A percentile compares a stretch with the other conserved stretches of the same genome.
Evolutionary conservation across 371 early-diverging fungal species (phyloP).

Genomic region (Blakeslea trispora): DNA sequence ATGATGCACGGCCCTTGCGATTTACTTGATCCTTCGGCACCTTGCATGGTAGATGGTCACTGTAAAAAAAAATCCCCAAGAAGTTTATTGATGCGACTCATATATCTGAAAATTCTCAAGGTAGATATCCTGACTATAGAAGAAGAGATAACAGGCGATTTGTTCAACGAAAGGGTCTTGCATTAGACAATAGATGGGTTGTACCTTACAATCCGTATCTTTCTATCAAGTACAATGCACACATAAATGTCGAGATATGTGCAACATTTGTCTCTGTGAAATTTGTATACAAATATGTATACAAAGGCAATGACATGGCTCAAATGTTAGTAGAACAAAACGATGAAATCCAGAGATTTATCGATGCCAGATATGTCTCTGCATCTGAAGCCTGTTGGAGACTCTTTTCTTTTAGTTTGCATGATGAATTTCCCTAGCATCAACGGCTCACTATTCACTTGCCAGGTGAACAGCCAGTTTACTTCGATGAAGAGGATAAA

Average conservation of each 20-base stretch:
- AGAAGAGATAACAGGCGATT: not conserved
- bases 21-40: conserved; percentile 8
- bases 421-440: conserved; percentile 20
- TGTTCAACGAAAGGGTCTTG: not conserved
- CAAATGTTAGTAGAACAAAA: not conserved
- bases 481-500: conserved; percentile 11
- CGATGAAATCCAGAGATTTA: conserved; percentile 24
- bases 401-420: conserved; percentile 28
- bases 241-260: conserved; percentile 35
- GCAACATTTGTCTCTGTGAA: conserved; percentile 24
- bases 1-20: conserved; percentile 49
- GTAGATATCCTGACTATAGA: not conserved
- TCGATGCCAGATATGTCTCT: conserved; percentile 28
- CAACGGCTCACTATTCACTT: conserved; percentile 26
- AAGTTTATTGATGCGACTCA: not conserved
- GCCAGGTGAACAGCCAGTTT: conserved; percentile 14
- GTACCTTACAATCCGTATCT: conserved; percentile 25
- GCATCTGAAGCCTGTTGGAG: conserved; percentile 35
- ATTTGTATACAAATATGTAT: conserved; percentile 41
- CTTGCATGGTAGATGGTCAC: conserved; percentile 29
- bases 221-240: conserved; percentile 30
- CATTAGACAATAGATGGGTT: conserved; percentile 33
- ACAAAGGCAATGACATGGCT: conserved; percentile 36
- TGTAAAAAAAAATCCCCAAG: conserved; percentile 3
- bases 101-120: not conserved